Conservation (phyloP, 1,284 basidiomycete species). For the Papiliotrema flavescens region DNA sequence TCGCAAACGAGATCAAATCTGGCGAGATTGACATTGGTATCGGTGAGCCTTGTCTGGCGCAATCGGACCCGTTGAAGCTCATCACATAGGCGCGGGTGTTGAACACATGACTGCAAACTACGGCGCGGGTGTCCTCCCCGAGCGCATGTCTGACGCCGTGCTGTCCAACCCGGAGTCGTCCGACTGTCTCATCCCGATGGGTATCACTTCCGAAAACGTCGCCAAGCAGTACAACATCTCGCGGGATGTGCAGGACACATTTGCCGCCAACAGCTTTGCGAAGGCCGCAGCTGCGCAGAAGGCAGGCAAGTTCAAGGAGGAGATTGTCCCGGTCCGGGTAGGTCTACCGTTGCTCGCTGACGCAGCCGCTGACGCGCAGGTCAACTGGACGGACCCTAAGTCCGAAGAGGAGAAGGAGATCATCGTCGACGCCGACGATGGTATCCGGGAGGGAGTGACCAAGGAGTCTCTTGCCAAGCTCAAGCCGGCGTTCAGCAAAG, state of each 20-base stretch:
- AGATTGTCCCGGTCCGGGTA: conserved; percentile 81
- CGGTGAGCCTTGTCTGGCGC: conserved; percentile 53
- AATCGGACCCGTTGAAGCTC: not conserved
- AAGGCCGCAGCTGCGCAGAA: conserved; percentile 83
- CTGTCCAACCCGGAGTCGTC: conserved; percentile 73
- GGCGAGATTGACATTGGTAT: conserved; percentile 93
- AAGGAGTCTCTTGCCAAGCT: conserved; percentile 80
- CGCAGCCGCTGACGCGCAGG: conserved; percentile 36
- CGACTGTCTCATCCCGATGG: conserved; percentile 95
- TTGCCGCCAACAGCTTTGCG: conserved; percentile 74
- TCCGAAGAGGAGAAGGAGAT: conserved; percentile 74
- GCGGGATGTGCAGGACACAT: conserved; percentile 78
- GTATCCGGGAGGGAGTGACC: conserved; percentile 87
- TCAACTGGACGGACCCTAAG: conserved; percentile 75
- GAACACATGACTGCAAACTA: conserved; percentile 92
- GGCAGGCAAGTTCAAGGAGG: conserved; percentile 84
- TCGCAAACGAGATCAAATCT: conserved; percentile 79
- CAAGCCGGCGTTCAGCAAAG: conserved; percentile 87
- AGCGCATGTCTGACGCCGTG: conserved; percentile 75
- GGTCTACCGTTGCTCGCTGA: conserved; percentile 2
- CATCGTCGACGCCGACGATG: conserved; percentile 83
- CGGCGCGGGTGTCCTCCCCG: conserved; percentile 66
- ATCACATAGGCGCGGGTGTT: conserved; percentile 72
- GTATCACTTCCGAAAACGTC: conserved; percentile 95
- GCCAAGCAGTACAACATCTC: conserved; percentile 75